A percentile compares a stretch with the other conserved stretches of the same genome.
These are phyloP conservation scores for Pichia californica DNA, from an alignment of 805 yeast species.

Conservation along the genomic window DNA sequence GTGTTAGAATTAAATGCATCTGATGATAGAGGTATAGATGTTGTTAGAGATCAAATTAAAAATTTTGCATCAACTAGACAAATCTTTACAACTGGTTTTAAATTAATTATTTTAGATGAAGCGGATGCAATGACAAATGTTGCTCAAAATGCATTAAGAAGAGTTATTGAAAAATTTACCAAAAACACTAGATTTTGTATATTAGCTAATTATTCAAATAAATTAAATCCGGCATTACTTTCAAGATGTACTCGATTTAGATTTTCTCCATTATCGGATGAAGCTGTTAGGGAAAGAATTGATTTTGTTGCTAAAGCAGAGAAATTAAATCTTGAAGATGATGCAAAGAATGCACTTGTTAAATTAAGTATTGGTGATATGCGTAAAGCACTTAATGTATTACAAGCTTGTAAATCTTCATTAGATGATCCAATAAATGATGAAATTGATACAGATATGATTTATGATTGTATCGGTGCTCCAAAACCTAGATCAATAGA, in stretches of 20 bases:
- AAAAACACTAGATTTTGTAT: constrained; percentile 94
- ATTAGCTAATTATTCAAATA: constrained; percentile 92
- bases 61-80: constrained; percentile 95
- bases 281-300: constrained; percentile 64
- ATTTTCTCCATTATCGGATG: constrained; percentile 70
- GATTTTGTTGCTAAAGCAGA: constrained; percentile 66
- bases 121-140: constrained; percentile 92
- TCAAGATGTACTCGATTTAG: constrained; percentile 95
- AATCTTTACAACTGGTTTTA: constrained; percentile 80
- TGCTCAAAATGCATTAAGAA: constrained; percentile 76
- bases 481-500: constrained; percentile 87
- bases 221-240: constrained; percentile 87
- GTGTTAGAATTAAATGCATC: constrained; percentile 93
- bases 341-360: constrained; percentile 62
- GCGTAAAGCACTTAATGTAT: constrained; percentile 88
- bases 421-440: constrained; percentile 36
- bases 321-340: constrained; percentile 46
- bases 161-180: constrained; percentile 87
- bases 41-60: constrained; percentile 95
- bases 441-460: constrained; percentile 63
- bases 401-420: constrained; percentile 91
- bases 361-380: constrained; percentile 86
- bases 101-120: constrained; percentile 87
- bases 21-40: constrained; percentile 96
- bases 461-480: constrained; percentile 92